Evolutionary conservation across 129 eudicot species (phyloP), one percentile per base, ranked within the genome.

Genomic region (Dittrichia graveolens): DNA sequence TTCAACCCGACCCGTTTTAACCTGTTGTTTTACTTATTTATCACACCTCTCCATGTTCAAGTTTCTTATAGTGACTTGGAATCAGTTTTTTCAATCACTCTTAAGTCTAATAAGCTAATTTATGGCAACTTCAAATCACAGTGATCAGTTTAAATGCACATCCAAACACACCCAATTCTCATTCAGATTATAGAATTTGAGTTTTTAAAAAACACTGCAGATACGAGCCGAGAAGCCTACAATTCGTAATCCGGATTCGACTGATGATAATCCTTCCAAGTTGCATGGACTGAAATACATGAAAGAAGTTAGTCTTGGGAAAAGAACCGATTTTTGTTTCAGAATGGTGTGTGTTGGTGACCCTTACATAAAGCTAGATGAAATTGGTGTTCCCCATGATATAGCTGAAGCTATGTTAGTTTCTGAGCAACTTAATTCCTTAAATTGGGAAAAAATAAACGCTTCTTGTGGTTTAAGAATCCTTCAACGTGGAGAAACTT

Each of bases 331-430:
- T 64, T 90, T 90, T 75, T 70, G 78, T 68, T 85, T 94, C 66
- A 87, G 98, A 18, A 82, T 91, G 96, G 98, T 94, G 6, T 90
- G 93, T 6, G 83, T 88, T 15, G 98, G 98, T 13, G 98, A 94
- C 79, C 91, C 98, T 2, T 70, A 77, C 59, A 72, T 94, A 43
- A 86, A 83, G 64, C 78, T 94, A 8, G 78, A 75, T 47, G 98
- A 94, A 83, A 84, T 94, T 16, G 98, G 97, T 0, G 62, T 94
- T 6, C 97, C 98, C 0, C 49, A 63, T 14, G 83, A 86, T 18
- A 69, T 94, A 48, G 94, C 98, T 1, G 93, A 86, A 35, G 74
- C 69, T 12, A 78, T 94, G 86, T 72, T 80, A 13, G 76, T 94
- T 13, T 77, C 93, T 0, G 98, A 94, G 75, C 79, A 76, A 31